phyloP scores from a whole-genome alignment of 31 red algal species.

The Porphyra umbilicalis region DNA sequence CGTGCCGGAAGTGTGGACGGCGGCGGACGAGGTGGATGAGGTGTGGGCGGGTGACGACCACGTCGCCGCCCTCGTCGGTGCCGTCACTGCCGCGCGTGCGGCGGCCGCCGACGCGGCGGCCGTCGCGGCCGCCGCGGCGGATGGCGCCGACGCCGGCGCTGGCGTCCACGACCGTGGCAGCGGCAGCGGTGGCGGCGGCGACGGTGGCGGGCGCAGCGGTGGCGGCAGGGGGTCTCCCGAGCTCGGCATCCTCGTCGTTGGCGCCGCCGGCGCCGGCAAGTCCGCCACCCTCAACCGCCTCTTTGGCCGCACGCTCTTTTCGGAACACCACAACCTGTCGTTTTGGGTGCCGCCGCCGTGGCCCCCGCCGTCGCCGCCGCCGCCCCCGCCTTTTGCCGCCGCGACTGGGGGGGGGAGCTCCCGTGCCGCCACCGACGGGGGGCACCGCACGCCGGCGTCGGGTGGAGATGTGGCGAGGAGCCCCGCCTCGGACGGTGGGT shows the following conservation, averaged over 20 bases:
- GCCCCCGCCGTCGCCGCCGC: background rate
- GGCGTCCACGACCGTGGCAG: background rate
- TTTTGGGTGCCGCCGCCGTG: background rate
- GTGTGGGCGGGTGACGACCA: slow-evolving; percentile 1
- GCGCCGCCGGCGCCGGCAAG: background rate
- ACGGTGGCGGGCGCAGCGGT: background rate
- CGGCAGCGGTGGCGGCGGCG: background rate
- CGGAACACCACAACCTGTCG: background rate
- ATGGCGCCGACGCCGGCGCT: background rate
- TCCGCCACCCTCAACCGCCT: background rate
- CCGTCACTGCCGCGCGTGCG: background rate
- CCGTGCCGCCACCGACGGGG: too few species aligned
- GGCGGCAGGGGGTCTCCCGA: background rate
- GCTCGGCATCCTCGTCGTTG: background rate
- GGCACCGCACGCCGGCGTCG: too few species aligned
- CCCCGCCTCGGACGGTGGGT: background rate
- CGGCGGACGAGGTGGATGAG: slow-evolving; percentile 4
- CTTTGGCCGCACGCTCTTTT: background rate
- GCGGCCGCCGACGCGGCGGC: background rate
- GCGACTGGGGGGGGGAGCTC: background rate
- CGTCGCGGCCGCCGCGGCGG: background rate
- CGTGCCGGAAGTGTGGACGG: background rate
- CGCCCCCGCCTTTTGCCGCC: background rate
- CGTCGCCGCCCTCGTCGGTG: background rate
- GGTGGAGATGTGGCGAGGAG: background rate